Evolutionary conservation across 805 yeast genomes (phyloP), one percentile per base, ranked within the genome.

Genomic region (Candida manassasensis): DNA sequence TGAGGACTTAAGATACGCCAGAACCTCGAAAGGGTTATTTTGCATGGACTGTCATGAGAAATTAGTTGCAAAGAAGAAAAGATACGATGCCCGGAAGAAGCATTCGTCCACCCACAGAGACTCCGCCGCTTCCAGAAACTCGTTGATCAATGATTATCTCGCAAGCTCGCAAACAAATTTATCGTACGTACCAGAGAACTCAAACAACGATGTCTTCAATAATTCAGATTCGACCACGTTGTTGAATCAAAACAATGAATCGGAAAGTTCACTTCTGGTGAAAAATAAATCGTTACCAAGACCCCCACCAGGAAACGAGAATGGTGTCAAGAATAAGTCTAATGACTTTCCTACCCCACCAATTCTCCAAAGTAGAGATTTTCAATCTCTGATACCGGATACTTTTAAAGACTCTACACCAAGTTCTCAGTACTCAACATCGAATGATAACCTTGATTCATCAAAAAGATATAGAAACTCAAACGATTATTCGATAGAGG

Each of bases 21-120:
- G 95, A 52, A 90, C 97, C 0, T 81, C 89, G 27, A 89, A 84
- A 50, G 97, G 97, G 0, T 66, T 90, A 29, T 89, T 87, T 53
- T 90, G 98, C 60, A 86, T 89, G 86, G 69, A 74, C 19, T 90
- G 98, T 57, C 97, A 93, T 60, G 89, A 86, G 52, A 75, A 79
- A 45, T 63, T 90, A 40, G 61, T 89, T 53, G 88, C 81, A 29
- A 81, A 81, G 52, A 81, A 87, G 62, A 79, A 77, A 47, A 71
- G 75, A 43, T 76, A 80, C 45, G 84, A 79, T 45, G 55, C 65
- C 37, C 62, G 62, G 48, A 72, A 61, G 49, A 57, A 59, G 36
- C 58, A 53, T 36, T 33, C 22, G 10, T 8, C 52, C 45, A 55
- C 21, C 12, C 29, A 48, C 39, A 52, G 50, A 52, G 49, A 49